phyloP scores from a whole-genome alignment of 495 filamentous ascomycete genomes.

The Beverwykella pulmonaria region DNA sequence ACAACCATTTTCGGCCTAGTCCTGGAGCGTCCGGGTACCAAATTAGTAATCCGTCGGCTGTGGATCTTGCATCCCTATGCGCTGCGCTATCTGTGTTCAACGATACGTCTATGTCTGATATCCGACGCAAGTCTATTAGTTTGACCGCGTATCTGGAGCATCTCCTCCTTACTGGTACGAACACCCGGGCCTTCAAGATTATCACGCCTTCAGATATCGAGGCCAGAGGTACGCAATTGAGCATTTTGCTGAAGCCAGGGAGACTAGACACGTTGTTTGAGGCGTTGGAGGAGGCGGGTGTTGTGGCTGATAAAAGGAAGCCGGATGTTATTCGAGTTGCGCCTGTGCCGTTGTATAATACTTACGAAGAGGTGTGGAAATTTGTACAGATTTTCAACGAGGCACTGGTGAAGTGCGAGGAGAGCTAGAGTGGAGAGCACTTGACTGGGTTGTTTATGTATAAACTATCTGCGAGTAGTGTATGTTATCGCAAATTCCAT shows the following conservation, averaged over 20 bases:
- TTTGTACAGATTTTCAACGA: constrained; percentile 58
- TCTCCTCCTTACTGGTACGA: constrained; percentile 54
- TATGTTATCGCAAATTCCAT: no score
- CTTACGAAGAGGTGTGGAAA: constrained; percentile 71
- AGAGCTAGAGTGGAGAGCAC: background rate
- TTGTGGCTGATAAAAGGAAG: constrained; percentile 83
- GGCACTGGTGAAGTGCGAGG: background rate
- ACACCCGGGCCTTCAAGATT: constrained; percentile 60
- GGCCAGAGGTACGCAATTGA: constrained; percentile 83
- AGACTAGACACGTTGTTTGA: constrained; percentile 70
- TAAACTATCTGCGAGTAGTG: no score
- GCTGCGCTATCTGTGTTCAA: constrained; percentile 82
- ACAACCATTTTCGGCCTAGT: constrained; percentile 71
- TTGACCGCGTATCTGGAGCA: constrained; percentile 78
- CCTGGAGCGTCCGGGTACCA: constrained; percentile 71
- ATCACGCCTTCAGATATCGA: constrained; percentile 75
- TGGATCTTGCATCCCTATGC: constrained; percentile 68
- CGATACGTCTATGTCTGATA: constrained; percentile 65
- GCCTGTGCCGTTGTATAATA: constrained; percentile 87
- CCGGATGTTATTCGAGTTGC: constrained; percentile 89
- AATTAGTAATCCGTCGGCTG: constrained; percentile 65
- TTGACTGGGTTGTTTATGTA: no score
- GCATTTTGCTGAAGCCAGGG: constrained; percentile 66
- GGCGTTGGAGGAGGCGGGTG: constrained; percentile 64
- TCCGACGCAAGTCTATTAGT: constrained; percentile 73